phyloP scores from a whole-genome alignment of 768 basidiomycete genomes.

The Filobasidium wieringae region DNA sequence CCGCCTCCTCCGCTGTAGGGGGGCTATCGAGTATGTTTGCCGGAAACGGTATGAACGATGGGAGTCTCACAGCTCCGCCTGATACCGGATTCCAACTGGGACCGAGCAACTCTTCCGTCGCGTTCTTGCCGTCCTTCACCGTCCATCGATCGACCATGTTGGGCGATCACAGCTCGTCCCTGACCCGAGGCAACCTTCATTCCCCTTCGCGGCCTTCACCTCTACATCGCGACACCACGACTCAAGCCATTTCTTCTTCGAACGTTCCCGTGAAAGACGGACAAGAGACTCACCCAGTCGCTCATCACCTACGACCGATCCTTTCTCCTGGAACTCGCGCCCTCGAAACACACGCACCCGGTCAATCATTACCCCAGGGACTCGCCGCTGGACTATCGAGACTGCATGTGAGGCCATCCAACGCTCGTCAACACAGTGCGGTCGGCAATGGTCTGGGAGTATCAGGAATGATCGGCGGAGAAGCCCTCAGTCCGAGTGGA shows the following conservation, averaged over 20 bases:
- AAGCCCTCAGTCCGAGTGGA: not conserved
- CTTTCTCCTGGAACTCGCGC: constrained; percentile 56
- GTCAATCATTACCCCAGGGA: constrained; percentile 81
- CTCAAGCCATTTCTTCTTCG: constrained; percentile 1
- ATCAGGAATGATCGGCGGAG: not conserved
- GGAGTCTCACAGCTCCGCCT: not conserved
- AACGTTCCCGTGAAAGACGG: not conserved
- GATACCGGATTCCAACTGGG: constrained; percentile 39
- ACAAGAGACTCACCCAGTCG: constrained; percentile 2
- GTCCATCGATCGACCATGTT: constrained; percentile 2
- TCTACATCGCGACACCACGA: constrained; percentile 6
- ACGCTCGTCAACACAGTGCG: constrained; percentile 2
- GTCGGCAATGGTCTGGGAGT: not conserved
- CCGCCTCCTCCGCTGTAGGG: not conserved
- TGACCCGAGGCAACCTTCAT: constrained; percentile 7
- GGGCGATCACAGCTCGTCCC: not conserved
- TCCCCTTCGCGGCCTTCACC: constrained; percentile 7
- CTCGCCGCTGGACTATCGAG: constrained; percentile 82
- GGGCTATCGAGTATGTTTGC: constrained; percentile 14
- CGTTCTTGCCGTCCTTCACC: constrained; percentile 52
- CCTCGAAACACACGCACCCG: constrained; percentile 74
- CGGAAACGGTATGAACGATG: not conserved
- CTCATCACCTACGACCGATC: constrained; percentile 10
- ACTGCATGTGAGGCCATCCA: constrained; percentile 57
- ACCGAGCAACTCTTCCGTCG: constrained; percentile 69